Evolutionary conservation across 2,329 filamentous ascomycete genomes (phyloP).

Genomic region (Myriosclerotinia curreyana): DNA sequence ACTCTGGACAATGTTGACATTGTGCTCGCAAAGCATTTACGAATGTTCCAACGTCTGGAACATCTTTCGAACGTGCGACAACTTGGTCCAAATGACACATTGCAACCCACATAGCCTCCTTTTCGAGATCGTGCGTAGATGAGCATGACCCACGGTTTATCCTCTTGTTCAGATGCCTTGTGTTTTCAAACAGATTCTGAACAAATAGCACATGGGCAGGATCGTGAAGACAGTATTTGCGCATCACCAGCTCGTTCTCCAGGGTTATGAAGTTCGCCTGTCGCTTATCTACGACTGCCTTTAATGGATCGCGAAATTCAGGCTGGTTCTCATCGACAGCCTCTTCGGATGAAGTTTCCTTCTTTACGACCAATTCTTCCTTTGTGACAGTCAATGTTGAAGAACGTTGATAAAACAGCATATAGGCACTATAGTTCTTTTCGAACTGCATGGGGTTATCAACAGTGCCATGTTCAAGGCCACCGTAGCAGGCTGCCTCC

Average conservation of each 20-base stretch:
- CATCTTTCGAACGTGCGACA: slow-evolving; percentile 66
- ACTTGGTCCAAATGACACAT: slow-evolving; percentile 73
- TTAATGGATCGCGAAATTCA: slow-evolving; percentile 41
- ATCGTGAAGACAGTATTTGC: slow-evolving; percentile 78
- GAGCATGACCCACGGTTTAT: slow-evolving; percentile 51
- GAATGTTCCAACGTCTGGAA: slow-evolving; percentile 59
- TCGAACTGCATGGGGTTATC: slow-evolving; percentile 52
- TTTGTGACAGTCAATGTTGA: slow-evolving; percentile 59
- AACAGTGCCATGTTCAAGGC: slow-evolving; percentile 53
- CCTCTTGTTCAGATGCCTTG: slow-evolving; percentile 49
- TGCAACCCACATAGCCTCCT: slow-evolving; percentile 52
- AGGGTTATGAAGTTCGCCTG: slow-evolving; percentile 59
- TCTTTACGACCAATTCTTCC: slow-evolving; percentile 41
- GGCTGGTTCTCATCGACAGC: slow-evolving; percentile 26
- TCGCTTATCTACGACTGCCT: slow-evolving; percentile 45
- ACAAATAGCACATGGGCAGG: slow-evolving; percentile 67
- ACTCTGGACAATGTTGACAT: slow-evolving; percentile 50
- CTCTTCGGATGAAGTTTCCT: not conserved
- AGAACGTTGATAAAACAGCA: slow-evolving; percentile 92
- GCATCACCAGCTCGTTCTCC: slow-evolving; percentile 71
- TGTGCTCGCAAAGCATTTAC: slow-evolving; percentile 51
- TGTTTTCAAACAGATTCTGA: slow-evolving; percentile 56
- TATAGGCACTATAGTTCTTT: slow-evolving; percentile 87
- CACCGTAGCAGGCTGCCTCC: slow-evolving; percentile 77
- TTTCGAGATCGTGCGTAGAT: slow-evolving; percentile 47